Evolutionary conservation across 257 asterid genomes (phyloP).

Genomic region (Solanum etuberosum): DNA sequence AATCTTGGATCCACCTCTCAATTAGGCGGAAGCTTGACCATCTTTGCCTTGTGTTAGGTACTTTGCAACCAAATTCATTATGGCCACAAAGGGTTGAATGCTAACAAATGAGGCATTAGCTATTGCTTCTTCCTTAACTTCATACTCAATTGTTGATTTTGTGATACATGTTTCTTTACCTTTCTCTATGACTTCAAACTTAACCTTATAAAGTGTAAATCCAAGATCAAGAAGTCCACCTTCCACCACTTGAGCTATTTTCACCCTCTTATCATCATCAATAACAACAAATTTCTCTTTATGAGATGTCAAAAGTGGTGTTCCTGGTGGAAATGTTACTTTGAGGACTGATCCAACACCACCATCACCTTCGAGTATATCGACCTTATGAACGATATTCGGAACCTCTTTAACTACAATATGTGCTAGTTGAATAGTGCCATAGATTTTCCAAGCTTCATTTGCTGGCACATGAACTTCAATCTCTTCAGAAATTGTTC

Average conservation of each 20-base stretch:
- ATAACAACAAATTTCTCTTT: conserved; percentile 57
- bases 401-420: conserved; percentile 16
- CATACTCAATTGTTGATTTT: conserved; percentile 43
- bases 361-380: conserved; percentile 48
- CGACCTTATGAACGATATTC: conserved; percentile 16
- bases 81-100: conserved; percentile 18
- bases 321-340: conserved; percentile 28
- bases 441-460: conserved; percentile 55
- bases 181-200: conserved; percentile 35
- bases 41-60: not conserved
- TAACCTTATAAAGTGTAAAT: conserved; percentile 25
- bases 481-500: conserved; percentile 25
- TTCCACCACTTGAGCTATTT: conserved; percentile 43
- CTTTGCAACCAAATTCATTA: conserved; percentile 35
- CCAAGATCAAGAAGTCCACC: conserved; percentile 58
- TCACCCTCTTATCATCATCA: conserved; percentile 39
- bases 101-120: conserved; percentile 26
- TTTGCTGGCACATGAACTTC: conserved; percentile 34
- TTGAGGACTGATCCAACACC: conserved; percentile 38
- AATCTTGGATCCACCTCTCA: not conserved
- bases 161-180: conserved; percentile 33
- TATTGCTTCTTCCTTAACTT: conserved; percentile 35
- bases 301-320: conserved; percentile 15
- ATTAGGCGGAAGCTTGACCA: not conserved
- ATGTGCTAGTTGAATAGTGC: conserved; percentile 27